Evolutionary conservation across 495 filamentous ascomycete genomes (phyloP).

Genomic region (Xylaria longipes): DNA sequence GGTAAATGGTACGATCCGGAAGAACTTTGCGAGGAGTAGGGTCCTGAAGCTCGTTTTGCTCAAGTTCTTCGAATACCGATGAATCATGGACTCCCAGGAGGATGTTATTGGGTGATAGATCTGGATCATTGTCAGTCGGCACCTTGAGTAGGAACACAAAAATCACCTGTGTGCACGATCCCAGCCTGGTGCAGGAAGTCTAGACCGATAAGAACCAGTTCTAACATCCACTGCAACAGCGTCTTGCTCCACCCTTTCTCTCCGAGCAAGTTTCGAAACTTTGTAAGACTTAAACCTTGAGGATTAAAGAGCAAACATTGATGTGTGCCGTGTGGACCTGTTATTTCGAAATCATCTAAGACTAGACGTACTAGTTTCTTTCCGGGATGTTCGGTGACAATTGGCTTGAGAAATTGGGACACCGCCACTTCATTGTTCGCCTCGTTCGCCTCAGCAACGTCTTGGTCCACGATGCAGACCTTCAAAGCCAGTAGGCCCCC

Average conservation of each 20-base stretch:
- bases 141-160: neutral
- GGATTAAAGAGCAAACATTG: neutral
- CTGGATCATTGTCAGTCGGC: neutral
- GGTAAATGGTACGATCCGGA: neutral
- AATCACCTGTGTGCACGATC: neutral
- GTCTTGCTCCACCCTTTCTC: neutral
- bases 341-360: neutral
- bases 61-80: neutral
- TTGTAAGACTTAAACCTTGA: neutral
- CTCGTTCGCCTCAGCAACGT: neutral
- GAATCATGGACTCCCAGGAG: neutral
- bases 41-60: neutral
- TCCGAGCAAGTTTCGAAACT: neutral
- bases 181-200: neutral
- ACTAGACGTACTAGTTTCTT: neutral
- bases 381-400: neutral
- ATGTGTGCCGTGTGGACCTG: neutral
- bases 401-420: neutral
- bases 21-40: neutral
- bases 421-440: neutral
- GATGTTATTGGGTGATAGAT: conserved; percentile 1
- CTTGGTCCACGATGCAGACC: neutral
- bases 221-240: neutral
- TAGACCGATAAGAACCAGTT: neutral
- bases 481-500: neutral